Conservation (phyloP, 768 basidiomycete species). For the Amanita inopinata region DNA sequence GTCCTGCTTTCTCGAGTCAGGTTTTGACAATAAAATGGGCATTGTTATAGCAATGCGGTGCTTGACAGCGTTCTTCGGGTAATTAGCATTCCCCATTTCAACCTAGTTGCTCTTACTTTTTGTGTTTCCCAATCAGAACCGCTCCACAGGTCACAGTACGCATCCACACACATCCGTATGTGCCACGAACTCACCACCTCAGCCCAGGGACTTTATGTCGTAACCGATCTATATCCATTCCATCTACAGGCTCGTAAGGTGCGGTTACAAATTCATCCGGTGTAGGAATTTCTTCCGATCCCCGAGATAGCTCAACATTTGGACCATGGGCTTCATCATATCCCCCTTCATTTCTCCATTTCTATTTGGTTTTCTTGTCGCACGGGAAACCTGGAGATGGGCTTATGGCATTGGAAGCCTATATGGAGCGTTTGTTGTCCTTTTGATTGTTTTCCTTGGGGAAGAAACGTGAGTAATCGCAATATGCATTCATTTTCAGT, state of each 20-base stretch:
- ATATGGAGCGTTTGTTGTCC: conserved; percentile 44
- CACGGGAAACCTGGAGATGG: conserved; percentile 52
- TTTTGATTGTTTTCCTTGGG: conserved; percentile 48
- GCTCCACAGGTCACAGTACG: conserved; percentile 6
- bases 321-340: conserved; percentile 67
- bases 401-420: conserved; percentile 58
- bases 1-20: background rate
- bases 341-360: conserved; percentile 59
- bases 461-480: conserved; percentile 48
- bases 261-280: conserved; percentile 8
- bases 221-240: conserved; percentile 50
- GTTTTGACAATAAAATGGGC: background rate
- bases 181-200: background rate
- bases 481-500: background rate
- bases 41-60: conserved; percentile 40
- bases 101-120: background rate
- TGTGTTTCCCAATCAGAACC: background rate
- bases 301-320: conserved; percentile 43
- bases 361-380: conserved; percentile 59
- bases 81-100: conserved; percentile 10
- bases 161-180: background rate
- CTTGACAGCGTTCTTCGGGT: conserved; percentile 48
- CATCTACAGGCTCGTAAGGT: conserved; percentile 59
- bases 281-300: background rate
- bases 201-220: conserved; percentile 33